These are phyloP conservation scores for Huntiella omanensis DNA, from an alignment of 2,329 filamentous ascomycete genomes.

Conservation along the genomic window DNA sequence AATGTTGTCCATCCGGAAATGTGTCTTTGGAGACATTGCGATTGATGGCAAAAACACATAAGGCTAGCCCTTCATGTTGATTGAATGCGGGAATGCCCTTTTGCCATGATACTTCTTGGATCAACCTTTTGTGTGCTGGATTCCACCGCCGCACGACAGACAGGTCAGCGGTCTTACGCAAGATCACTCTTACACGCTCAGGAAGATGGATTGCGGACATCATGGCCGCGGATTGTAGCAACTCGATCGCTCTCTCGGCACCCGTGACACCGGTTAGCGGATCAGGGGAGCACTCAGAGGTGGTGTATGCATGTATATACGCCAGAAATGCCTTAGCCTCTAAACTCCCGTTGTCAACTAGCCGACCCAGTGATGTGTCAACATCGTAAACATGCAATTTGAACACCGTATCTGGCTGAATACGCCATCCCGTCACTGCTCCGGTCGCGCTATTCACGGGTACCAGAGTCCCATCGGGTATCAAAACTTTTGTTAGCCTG, in stretches of 20 bases:
- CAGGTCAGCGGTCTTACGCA: constrained; percentile 21
- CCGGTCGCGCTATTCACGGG: no score
- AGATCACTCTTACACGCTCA: constrained; percentile 17
- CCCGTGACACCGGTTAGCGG: constrained; percentile 29
- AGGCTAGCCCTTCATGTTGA: constrained; percentile 21
- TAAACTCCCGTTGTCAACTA: constrained; percentile 31
- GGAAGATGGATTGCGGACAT: constrained; percentile 26
- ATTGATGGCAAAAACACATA: no score
- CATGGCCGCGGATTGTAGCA: constrained; percentile 29
- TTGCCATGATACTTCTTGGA: constrained; percentile 30
- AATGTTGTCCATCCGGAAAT: no score
- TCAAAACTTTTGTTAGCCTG: constrained; percentile 19
- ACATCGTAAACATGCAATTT: constrained; percentile 26
- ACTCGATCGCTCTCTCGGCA: constrained; percentile 31
- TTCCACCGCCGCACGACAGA: constrained; percentile 27
- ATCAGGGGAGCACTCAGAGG: constrained; percentile 29
- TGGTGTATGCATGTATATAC: constrained; percentile 36
- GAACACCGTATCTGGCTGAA: no score
- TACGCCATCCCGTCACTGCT: no score
- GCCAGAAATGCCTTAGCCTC: constrained; percentile 31
- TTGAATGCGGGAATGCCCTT: constrained; percentile 20
- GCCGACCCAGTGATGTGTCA: constrained; percentile 27
- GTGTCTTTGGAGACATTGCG: no score
- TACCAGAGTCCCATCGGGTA: constrained; percentile 12
- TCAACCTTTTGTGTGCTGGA: constrained; percentile 19